Conservation (phyloP, 2,329 filamentous ascomycete genomes). For the Sordariomycetes sp. region DNA sequence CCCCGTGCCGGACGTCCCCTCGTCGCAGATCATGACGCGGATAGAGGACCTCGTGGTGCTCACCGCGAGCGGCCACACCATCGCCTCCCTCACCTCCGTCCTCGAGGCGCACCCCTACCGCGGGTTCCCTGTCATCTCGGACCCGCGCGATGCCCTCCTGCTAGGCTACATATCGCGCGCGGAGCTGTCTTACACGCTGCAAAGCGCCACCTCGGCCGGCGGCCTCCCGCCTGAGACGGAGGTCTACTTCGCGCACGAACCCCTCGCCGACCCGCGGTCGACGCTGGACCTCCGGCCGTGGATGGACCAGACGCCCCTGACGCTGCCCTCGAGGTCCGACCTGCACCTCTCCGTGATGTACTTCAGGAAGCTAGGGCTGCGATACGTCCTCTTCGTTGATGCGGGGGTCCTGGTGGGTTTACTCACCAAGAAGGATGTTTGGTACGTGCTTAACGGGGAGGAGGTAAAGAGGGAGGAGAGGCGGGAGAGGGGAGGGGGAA, state of each 20-base stretch:
- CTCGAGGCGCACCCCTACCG: constrained; percentile 69
- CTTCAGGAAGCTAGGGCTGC: constrained; percentile 87
- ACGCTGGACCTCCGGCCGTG: constrained; percentile 86
- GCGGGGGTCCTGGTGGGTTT: constrained; percentile 73
- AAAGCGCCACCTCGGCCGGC: constrained; percentile 40
- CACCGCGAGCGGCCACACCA: constrained; percentile 78
- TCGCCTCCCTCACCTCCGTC: constrained; percentile 60
- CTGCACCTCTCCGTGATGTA: constrained; percentile 83
- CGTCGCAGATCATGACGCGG: constrained; percentile 83
- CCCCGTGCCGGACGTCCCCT: constrained; percentile 68
- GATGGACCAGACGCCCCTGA: constrained; percentile 99
- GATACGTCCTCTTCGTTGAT: constrained; percentile 83
- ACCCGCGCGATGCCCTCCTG: constrained; percentile 65
- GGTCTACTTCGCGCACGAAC: constrained; percentile 75
- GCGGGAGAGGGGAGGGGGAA: constrained; percentile 8
- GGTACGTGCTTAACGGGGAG: constrained; percentile 78
- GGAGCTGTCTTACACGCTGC: constrained; percentile 75
- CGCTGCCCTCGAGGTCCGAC: constrained; percentile 63
- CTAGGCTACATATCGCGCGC: constrained; percentile 91
- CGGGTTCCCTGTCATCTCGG: constrained; percentile 83
- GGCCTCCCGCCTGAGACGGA: constrained; percentile 62
- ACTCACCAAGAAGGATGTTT: constrained; percentile 95
- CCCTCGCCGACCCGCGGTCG: constrained; percentile 63
- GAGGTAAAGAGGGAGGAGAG: constrained; percentile 44
- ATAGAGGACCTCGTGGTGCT: constrained; percentile 85